These are phyloP conservation scores for Clavispora santaluciae DNA, from an alignment of 805 yeast species.

Conservation along the genomic window DNA sequence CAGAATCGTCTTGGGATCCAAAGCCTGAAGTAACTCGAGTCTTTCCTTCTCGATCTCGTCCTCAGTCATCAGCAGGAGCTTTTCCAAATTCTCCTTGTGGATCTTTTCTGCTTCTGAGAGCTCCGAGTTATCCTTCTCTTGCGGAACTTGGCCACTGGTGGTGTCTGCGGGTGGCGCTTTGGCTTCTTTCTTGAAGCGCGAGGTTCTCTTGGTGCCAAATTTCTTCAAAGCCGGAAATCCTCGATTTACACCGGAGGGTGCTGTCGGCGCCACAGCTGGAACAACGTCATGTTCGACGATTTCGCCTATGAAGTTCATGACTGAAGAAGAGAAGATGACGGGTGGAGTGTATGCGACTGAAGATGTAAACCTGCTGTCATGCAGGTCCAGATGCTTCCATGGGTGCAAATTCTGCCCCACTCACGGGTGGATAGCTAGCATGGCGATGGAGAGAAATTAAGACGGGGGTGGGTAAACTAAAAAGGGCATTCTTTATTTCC, in stretches of 20 bases:
- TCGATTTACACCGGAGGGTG: slow-evolving; percentile 11
- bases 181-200: slow-evolving; percentile 26
- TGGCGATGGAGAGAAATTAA: too few species aligned
- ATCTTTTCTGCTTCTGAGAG: slow-evolving; percentile 67
- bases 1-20: slow-evolving; percentile 67
- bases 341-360: slow-evolving; percentile 1
- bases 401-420: slow-evolving; percentile 1
- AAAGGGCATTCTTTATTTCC: too few species aligned
- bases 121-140: slow-evolving; percentile 9
- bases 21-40: slow-evolving; percentile 57
- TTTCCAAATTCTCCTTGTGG: slow-evolving; percentile 67
- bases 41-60: slow-evolving; percentile 62
- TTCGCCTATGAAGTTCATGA: slow-evolving; percentile 68
- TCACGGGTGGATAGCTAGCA: too few species aligned
- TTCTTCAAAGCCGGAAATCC: slow-evolving; percentile 36
- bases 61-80: slow-evolving; percentile 55
- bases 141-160: neutral
- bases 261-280: slow-evolving; percentile 30
- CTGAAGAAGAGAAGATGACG: neutral
- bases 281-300: slow-evolving; percentile 58
- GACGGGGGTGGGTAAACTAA: too few species aligned
- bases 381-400: neutral
- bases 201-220: slow-evolving; percentile 31
- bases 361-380: neutral
- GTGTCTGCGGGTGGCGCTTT: neutral